Evolutionary conservation across 345 rosid genomes (phyloP).

Genomic region (Limnanthes douglasii): DNA sequence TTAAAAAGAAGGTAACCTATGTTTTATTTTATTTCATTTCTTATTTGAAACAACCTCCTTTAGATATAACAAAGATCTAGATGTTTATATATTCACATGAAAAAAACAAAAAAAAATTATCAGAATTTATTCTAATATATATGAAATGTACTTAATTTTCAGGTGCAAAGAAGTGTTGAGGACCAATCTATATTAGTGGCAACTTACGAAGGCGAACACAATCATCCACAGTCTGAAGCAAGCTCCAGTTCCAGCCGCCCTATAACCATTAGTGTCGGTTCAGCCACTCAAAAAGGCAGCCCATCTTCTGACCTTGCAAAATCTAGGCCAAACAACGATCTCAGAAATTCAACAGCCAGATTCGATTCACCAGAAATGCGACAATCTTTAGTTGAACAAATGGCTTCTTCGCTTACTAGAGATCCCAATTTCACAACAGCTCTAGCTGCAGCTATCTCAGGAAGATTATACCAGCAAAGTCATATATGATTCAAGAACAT

Average conservation of each 20-base stretch:
- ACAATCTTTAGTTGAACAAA: constrained; percentile 74
- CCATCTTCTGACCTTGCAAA: constrained; percentile 35
- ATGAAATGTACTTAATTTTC: constrained; percentile 3
- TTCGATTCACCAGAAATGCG: constrained; percentile 47
- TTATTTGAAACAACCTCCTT: background rate
- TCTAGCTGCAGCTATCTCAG: constrained; percentile 86
- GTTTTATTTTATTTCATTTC: background rate
- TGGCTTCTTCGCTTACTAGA: constrained; percentile 85
- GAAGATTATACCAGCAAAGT: constrained; percentile 48
- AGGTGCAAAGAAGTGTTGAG: constrained; percentile 91
- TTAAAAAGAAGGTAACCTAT: constrained; percentile 70
- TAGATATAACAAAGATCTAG: too few species aligned
- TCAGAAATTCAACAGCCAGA: constrained; percentile 16
- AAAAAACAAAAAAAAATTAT: too few species aligned
- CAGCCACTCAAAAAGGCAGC: constrained; percentile 18
- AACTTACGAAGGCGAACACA: constrained; percentile 96
- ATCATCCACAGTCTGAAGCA: constrained; percentile 67
- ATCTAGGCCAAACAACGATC: constrained; percentile 17
- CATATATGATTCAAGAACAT: too few species aligned
- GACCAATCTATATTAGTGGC: constrained; percentile 84
- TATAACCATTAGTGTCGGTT: constrained; percentile 18
- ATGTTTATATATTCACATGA: too few species aligned
- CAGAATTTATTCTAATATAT: constrained; percentile 2
- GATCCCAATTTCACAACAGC: constrained; percentile 96
- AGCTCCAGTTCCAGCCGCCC: constrained; percentile 29